Evolutionary conservation across 2,329 filamentous ascomycete species (phyloP).

Genomic region (Venturia oleaginea): DNA sequence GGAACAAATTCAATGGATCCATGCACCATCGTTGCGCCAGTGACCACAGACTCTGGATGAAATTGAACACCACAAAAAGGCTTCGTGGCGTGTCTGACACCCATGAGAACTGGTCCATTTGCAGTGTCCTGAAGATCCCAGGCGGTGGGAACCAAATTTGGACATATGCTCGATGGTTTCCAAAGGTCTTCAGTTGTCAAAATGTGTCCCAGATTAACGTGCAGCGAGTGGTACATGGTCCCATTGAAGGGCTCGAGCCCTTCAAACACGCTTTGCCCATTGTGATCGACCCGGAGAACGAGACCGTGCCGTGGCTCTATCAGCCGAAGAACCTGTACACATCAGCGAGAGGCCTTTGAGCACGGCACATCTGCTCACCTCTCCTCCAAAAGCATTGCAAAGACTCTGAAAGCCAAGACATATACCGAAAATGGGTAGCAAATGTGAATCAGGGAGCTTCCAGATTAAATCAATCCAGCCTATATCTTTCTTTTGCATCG

Average conservation of each 20-base stretch:
- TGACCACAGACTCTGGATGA: constrained; percentile 83
- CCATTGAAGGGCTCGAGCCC: constrained; percentile 52
- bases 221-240: constrained; percentile 66
- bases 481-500: constrained; percentile 62
- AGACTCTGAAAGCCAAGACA: constrained; percentile 86
- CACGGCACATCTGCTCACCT: constrained; percentile 34
- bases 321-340: constrained; percentile 50
- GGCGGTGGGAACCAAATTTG: constrained; percentile 35
- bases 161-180: constrained; percentile 27
- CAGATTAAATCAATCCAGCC: constrained; percentile 75
- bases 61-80: constrained; percentile 88
- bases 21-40: constrained; percentile 43
- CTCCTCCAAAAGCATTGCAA: constrained; percentile 57
- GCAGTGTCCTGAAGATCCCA: constrained; percentile 36
- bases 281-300: constrained; percentile 58
- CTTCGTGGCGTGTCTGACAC: constrained; percentile 53
- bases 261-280: constrained; percentile 54
- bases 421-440: constrained; percentile 75
- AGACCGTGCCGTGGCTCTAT: constrained; percentile 74
- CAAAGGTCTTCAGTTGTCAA: constrained; percentile 23
- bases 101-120: constrained; percentile 65
- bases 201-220: constrained; percentile 18
- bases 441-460: constrained; percentile 48
- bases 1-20: background rate
- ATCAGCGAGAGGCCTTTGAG: background rate